Evolutionary conservation across 441 rosid species (phyloP).

Genomic region (Pelargonium citronellum): DNA sequence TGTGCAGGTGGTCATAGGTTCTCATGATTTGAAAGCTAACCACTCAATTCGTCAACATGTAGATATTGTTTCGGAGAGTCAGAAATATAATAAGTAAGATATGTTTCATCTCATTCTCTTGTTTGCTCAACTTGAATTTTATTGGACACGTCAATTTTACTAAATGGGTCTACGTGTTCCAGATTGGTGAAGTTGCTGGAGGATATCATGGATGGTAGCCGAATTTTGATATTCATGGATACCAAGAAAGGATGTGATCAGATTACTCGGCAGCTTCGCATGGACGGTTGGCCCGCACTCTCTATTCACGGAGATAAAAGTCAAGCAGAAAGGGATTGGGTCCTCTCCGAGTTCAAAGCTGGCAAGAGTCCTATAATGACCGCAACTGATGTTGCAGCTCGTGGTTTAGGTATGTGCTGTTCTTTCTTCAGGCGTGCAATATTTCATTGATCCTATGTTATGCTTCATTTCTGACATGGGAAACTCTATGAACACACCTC

Average conservation of each 20-base stretch:
- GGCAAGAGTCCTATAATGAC: constrained; percentile 96
- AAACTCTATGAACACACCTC: constrained; percentile 23
- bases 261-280: constrained; percentile 84
- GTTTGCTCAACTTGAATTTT: not conserved
- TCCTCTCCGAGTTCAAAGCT: constrained; percentile 85
- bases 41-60: constrained; percentile 84
- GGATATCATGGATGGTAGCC: constrained; percentile 81
- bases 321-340: constrained; percentile 94
- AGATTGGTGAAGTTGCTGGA: constrained; percentile 73
- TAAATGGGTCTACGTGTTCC: constrained; percentile 14
- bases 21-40: constrained; percentile 81
- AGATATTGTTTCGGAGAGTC: constrained; percentile 71
- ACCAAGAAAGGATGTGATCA: constrained; percentile 96
- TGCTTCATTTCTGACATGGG: constrained; percentile 58
- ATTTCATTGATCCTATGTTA: constrained; percentile 35
- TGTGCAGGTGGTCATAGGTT: constrained; percentile 75
- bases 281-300: constrained; percentile 99
- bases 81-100: constrained; percentile 82
- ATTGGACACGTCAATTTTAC: constrained; percentile 11
- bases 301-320: constrained; percentile 98
- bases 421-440: not conserved
- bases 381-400: constrained; percentile 98
- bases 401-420: constrained; percentile 97
- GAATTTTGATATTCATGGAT: constrained; percentile 81
- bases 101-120: constrained; percentile 8